Evolutionary conservation across 306 rosid species (phyloP).

Genomic region (Alnus glutinosa): DNA sequence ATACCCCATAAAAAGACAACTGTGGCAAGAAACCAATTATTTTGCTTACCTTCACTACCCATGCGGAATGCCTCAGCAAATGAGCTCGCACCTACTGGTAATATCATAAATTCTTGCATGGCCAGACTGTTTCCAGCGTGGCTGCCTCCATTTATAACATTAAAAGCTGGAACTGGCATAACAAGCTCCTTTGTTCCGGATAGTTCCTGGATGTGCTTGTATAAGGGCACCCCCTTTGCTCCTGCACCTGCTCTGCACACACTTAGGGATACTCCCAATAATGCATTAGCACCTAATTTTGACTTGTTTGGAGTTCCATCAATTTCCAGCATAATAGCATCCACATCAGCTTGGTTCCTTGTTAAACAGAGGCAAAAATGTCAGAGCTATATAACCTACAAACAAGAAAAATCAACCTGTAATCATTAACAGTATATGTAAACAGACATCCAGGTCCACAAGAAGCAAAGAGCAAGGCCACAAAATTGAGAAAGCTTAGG

Average conservation of each 20-base stretch:
- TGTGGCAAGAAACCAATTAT: slow-evolving; percentile 1
- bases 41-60: slow-evolving; percentile 95
- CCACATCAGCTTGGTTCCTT: slow-evolving; percentile 89
- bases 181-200: slow-evolving; percentile 92
- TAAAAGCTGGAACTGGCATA: slow-evolving; percentile 98
- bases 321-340: slow-evolving; percentile 88
- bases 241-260: slow-evolving; percentile 98
- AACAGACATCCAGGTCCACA: slow-evolving; percentile 10
- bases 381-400: slow-evolving; percentile 31
- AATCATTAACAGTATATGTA: not conserved
- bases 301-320: slow-evolving; percentile 98
- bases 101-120: slow-evolving; percentile 97
- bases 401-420: slow-evolving; percentile 11
- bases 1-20: slow-evolving; percentile 7
- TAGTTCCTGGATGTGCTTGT: slow-evolving; percentile 85
- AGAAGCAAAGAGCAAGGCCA: not conserved
- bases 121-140: slow-evolving; percentile 98
- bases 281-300: slow-evolving; percentile 95
- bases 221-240: slow-evolving; percentile 86
- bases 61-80: slow-evolving; percentile 86
- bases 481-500: not conserved
- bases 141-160: slow-evolving; percentile 94
- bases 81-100: slow-evolving; percentile 91
- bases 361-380: slow-evolving; percentile 19
- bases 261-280: slow-evolving; percentile 90